These are phyloP conservation scores for Jamesozyma hellenica DNA, from an alignment of 805 yeast species.

Conservation along the genomic window DNA sequence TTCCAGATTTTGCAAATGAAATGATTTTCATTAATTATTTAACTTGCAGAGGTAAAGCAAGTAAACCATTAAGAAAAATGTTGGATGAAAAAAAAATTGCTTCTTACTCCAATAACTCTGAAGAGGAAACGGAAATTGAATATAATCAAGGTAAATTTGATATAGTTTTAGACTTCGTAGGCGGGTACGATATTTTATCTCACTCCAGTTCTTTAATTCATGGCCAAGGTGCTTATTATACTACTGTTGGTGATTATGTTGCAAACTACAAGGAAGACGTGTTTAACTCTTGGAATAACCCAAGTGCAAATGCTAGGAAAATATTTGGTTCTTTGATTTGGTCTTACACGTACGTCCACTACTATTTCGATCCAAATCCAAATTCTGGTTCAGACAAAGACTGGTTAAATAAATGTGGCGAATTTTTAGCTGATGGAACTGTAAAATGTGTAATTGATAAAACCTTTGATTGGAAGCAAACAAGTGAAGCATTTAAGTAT, in stretches of 20 bases:
- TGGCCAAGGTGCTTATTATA: conserved; percentile 42
- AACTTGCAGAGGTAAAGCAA: conserved; percentile 27
- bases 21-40: conserved; percentile 30
- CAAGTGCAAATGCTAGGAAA: conserved; percentile 30
- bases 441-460: conserved; percentile 46
- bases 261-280: conserved; percentile 32
- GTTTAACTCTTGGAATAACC: conserved; percentile 30
- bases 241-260: conserved; percentile 57
- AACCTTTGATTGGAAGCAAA: conserved; percentile 44
- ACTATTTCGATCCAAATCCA: conserved; percentile 27
- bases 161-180: conserved; percentile 57
- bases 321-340: conserved; percentile 29
- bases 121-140: conserved; percentile 16
- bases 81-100: conserved; percentile 26
- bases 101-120: conserved; percentile 13
- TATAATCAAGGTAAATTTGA: conserved; percentile 44
- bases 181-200: conserved; percentile 47
- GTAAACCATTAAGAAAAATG: conserved; percentile 26
- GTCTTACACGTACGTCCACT: conserved; percentile 31
- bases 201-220: conserved; percentile 37
- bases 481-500: conserved; percentile 42
- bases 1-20: conserved; percentile 33
- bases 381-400: conserved; percentile 21
- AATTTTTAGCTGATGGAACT: conserved; percentile 39
- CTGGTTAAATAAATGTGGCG: conserved; percentile 36